phyloP scores from a whole-genome alignment of 1,284 basidiomycete genomes.

The Ceratobasidium theobromae region DNA sequence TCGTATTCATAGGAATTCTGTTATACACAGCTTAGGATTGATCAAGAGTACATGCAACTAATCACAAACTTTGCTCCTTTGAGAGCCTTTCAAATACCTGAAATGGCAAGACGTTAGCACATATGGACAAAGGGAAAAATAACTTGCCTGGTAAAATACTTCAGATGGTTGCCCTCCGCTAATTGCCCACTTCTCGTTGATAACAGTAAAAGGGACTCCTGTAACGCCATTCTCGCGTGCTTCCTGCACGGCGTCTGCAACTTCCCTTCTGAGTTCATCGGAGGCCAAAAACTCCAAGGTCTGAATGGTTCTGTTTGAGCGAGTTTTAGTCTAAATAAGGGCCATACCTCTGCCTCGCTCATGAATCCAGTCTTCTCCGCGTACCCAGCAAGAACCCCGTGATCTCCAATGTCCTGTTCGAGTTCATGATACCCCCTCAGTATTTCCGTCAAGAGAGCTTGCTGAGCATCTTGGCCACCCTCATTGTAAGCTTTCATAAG shows the following conservation, averaged over 20 bases:
- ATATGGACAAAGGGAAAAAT: background rate
- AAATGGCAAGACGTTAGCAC: background rate
- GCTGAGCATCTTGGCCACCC: conserved; percentile 65
- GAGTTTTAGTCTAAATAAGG: background rate
- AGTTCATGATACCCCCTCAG: conserved; percentile 70
- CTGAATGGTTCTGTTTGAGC: conserved; percentile 37
- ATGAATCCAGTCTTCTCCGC: conserved; percentile 63
- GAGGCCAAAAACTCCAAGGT: conserved; percentile 61
- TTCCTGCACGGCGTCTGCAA: conserved; percentile 65
- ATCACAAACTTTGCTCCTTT: conserved; percentile 23
- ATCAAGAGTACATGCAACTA: background rate
- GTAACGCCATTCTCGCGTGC: conserved; percentile 70
- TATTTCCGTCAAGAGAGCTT: conserved; percentile 56
- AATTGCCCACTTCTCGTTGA: conserved; percentile 77
- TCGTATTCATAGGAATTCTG: background rate
- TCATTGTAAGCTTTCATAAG: conserved; percentile 67
- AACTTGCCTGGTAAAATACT: conserved; percentile 65
- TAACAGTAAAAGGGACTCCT: conserved; percentile 77
- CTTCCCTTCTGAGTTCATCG: conserved; percentile 65
- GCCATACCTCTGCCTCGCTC: conserved; percentile 60
- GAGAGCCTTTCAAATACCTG: conserved; percentile 28
- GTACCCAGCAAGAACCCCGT: conserved; percentile 59
- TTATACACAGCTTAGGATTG: background rate
- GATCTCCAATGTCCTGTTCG: conserved; percentile 62
- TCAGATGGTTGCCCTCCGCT: conserved; percentile 72